Percentiles rank a stretch among this genome's conserved stretches.
phyloP scores from a whole-genome alignment of 2,329 filamentous ascomycete genomes.

The Diaporthe batatas region DNA sequence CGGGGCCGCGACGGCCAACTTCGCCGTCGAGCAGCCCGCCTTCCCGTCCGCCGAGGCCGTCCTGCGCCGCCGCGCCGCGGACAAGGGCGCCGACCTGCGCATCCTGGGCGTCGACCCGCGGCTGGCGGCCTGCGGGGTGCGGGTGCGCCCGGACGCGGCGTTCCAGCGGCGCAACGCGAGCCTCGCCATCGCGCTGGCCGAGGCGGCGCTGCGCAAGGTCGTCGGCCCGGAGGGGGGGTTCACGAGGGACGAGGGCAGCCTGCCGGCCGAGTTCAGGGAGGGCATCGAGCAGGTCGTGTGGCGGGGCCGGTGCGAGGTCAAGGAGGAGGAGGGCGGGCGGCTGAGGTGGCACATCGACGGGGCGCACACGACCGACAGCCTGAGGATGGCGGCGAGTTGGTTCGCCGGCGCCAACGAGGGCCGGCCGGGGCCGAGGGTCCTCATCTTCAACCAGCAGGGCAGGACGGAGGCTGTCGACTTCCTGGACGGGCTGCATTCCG shows the following conservation, averaged over 20 bases:
- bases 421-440: slow-evolving; percentile 56
- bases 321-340: slow-evolving; percentile 62
- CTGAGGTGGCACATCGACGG: slow-evolving; percentile 92
- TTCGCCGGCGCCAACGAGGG: slow-evolving; percentile 69
- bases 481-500: slow-evolving; percentile 61
- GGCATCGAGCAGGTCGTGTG: slow-evolving; percentile 83
- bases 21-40: slow-evolving; percentile 65
- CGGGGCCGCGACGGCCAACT: slow-evolving; percentile 64
- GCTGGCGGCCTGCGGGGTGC: slow-evolving; percentile 49
- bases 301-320: slow-evolving; percentile 82
- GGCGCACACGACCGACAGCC: slow-evolving; percentile 91
- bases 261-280: slow-evolving; percentile 75
- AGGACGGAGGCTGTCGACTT: slow-evolving; percentile 67
- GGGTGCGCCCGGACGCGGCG: slow-evolving; percentile 63
- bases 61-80: slow-evolving; percentile 66
- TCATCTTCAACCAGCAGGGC: slow-evolving; percentile 92
- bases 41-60: slow-evolving; percentile 62
- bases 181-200: slow-evolving; percentile 64
- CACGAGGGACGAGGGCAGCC: slow-evolving; percentile 44
- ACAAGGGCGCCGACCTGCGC: slow-evolving; percentile 63
- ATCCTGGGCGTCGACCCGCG: slow-evolving; percentile 62
- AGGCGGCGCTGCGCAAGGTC: slow-evolving; percentile 61
- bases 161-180: slow-evolving; percentile 72
- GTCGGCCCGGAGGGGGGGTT: slow-evolving; percentile 55
- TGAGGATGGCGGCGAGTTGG: slow-evolving; percentile 85